Conservation (phyloP, 108 stramenopile genomes). For the Fistulifera pelliculosa region DNA sequence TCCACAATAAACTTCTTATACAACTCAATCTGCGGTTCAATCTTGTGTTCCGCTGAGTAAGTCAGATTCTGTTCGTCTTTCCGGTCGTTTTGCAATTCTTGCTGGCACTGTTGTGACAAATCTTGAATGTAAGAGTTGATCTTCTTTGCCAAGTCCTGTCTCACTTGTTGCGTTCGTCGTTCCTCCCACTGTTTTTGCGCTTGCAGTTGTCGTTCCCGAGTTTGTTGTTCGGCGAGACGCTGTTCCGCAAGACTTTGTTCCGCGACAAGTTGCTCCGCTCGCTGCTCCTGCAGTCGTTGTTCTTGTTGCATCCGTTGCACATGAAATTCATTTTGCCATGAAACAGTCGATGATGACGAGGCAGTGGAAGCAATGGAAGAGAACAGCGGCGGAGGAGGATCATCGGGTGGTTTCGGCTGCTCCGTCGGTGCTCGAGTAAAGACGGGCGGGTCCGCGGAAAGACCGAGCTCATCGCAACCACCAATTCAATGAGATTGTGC, state of each 20-base stretch:
- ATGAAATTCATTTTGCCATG: background rate
- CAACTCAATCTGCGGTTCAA: constrained; percentile 34
- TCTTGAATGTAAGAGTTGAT: constrained; percentile 26
- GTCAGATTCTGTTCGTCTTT: constrained; percentile 43
- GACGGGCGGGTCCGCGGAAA: constrained; percentile 93
- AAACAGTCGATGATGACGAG: background rate
- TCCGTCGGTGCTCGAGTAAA: constrained; percentile 44
- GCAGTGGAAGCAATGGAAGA: background rate
- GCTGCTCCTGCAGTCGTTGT: background rate
- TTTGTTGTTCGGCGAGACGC: constrained; percentile 26
- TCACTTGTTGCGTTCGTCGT: constrained; percentile 24
- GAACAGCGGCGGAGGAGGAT: background rate
- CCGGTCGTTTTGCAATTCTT: constrained; percentile 31
- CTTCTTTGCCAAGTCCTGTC: constrained; percentile 32
- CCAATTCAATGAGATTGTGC: constrained; percentile 71
- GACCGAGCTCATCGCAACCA: constrained; percentile 71
- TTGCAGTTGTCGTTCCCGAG: constrained; percentile 14
- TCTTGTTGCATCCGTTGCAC: constrained; percentile 1
- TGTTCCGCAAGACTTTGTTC: constrained; percentile 43
- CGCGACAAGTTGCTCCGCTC: constrained; percentile 31
- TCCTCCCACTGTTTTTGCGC: constrained; percentile 36
- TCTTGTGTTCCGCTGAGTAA: constrained; percentile 12
- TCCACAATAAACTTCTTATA: constrained; percentile 25
- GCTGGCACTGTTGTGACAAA: constrained; percentile 24
- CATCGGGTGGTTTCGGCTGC: constrained; percentile 10